Evolutionary conservation across 2,329 filamentous ascomycete species (phyloP), one percentile per base, ranked within the genome.

Genomic region (Colletotrichum gigasporum): DNA sequence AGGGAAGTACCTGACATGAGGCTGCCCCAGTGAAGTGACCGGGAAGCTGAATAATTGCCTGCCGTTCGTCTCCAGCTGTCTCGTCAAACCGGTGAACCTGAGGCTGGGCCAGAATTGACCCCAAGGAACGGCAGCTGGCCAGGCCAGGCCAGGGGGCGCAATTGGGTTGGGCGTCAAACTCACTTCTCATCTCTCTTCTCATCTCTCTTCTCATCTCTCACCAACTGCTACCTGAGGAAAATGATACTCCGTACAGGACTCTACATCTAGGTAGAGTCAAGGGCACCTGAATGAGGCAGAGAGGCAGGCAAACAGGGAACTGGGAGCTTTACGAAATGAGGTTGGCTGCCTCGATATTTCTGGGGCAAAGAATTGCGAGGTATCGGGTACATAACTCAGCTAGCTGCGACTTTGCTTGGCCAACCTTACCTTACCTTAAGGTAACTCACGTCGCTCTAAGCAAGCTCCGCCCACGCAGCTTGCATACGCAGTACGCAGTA

Each of bases 121-220:
- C n/a, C 26, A 7, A 12, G 24, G 24, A 20, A 24, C n/a, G 41
- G 12, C 30, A 45, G 22, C n/a, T n/a, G n/a, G n/a, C n/a, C n/a
- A n/a, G n/a, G n/a, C n/a, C n/a, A n/a, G n/a, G n/a, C n/a, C n/a
- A n/a, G n/a, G n/a, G n/a, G n/a, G n/a, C n/a, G n/a, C n/a, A n/a
- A n/a, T n/a, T n/a, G n/a, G n/a, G n/a, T 56, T 47, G 41, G 53
- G 53, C 41, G 41, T 47, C 28, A 56, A 56, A 28, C 28, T n/a
- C n/a, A n/a, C n/a, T 22, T 41, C 22, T 39, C 10, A 11, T 22
- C 5, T 7, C 22, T 8, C 11, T 4, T 6, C 35, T 39, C 10
- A 39, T 28, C 11, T 12, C 18, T 32, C 26, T 26, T 28, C 20
- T 39, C n/a, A n/a, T n/a, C n/a, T n/a, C n/a, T n/a, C n/a, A n/a